phyloP scores from a whole-genome alignment of 1,139 yeast species.

The Candida albicans region DNA sequence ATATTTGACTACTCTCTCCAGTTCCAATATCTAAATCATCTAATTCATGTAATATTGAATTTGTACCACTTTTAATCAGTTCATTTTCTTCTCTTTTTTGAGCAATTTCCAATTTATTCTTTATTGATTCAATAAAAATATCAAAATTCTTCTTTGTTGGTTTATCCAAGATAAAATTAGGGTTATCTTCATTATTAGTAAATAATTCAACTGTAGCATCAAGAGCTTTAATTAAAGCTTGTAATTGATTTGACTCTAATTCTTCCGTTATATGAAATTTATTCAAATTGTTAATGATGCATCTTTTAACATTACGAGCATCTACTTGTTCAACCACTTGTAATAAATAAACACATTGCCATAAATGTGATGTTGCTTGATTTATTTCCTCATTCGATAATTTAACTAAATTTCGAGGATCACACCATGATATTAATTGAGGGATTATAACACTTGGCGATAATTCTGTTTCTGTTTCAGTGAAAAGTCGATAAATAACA shows the following conservation, averaged over 20 bases:
- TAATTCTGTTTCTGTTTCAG: conserved; percentile 22
- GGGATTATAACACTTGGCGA: conserved; percentile 65
- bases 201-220: conserved; percentile 30
- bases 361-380: conserved; percentile 53
- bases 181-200: conserved; percentile 22
- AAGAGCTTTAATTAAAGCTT: conserved; percentile 34
- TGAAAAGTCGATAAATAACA: conserved; percentile 58
- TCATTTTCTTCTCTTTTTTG: conserved; percentile 21
- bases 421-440: conserved; percentile 84
- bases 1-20: neutral
- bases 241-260: conserved; percentile 30
- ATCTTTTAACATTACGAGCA: conserved; percentile 54
- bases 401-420: conserved; percentile 69
- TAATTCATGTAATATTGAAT: conserved; percentile 17
- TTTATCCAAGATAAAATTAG: conserved; percentile 42
- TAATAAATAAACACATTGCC: conserved; percentile 58
- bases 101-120: conserved; percentile 29
- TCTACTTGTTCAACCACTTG: conserved; percentile 52
- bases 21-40: conserved; percentile 10
- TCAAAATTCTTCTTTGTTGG: conserved; percentile 47
- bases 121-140: conserved; percentile 38
- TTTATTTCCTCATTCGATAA: conserved; percentile 39
- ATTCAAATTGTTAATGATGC: conserved; percentile 53
- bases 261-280: conserved; percentile 42
- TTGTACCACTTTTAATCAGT: conserved; percentile 13